A percentile compares a stretch with the other conserved stretches of the same genome.
These are phyloP conservation scores for Psilocybe subaeruginosa DNA, from an alignment of 768 basidiomycete species.

Conservation along the genomic window DNA sequence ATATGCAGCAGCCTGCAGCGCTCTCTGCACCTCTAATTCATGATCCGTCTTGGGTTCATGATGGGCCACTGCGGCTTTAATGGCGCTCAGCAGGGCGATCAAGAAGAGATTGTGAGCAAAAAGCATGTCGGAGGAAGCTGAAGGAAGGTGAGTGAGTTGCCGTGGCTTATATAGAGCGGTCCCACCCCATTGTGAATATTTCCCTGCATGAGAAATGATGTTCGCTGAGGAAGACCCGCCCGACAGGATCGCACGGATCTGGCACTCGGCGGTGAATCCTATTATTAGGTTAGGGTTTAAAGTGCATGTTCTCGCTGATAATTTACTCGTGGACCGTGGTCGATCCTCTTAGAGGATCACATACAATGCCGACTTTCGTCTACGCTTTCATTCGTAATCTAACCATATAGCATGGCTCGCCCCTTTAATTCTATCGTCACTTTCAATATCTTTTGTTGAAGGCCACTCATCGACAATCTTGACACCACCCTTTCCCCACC, in stretches of 20 bases:
- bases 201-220: conserved; percentile 16
- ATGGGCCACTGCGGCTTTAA: conserved; percentile 36
- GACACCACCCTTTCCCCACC: conserved; percentile 42
- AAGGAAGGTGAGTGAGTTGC: background rate
- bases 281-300: conserved; percentile 11
- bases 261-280: background rate
- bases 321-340: background rate
- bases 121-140: conserved; percentile 11
- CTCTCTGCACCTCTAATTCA: conserved; percentile 51
- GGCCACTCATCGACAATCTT: conserved; percentile 48
- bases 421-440: conserved; percentile 36
- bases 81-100: conserved; percentile 23
- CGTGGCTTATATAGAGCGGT: conserved; percentile 6
- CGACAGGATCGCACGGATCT: conserved; percentile 22
- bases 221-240: conserved; percentile 21
- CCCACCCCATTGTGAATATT: background rate
- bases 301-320: background rate
- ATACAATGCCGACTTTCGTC: too few relatives aligned
- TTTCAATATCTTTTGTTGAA: conserved; percentile 14
- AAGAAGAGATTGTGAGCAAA: conserved; percentile 13
- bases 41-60: conserved; percentile 44
- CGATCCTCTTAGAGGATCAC: background rate
- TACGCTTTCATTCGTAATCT: conserved; percentile 26
- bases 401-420: conserved; percentile 59
- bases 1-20: conserved; percentile 54